Evolutionary conservation across 257 asterid species (phyloP).

Genomic region (Nicotiana tabacum): DNA sequence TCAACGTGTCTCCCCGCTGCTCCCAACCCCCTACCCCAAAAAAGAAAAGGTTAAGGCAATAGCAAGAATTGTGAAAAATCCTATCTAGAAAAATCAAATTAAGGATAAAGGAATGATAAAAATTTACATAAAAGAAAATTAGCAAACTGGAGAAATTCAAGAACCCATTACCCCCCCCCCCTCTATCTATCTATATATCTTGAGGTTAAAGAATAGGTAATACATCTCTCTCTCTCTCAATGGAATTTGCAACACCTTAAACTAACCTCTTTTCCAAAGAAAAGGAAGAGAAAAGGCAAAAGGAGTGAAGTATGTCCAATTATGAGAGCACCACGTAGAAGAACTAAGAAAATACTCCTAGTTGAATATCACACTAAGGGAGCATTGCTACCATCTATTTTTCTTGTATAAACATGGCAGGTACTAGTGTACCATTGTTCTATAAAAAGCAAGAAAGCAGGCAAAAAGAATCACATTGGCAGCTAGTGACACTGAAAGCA

Average conservation of each 20-base stretch:
- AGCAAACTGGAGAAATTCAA: neutral
- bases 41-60: neutral
- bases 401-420: neutral
- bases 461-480: neutral
- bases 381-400: neutral
- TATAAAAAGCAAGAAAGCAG: neutral
- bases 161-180: neutral
- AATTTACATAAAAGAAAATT: neutral
- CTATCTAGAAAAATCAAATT: neutral
- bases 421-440: neutral
- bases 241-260: neutral
- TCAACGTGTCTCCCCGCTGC: neutral
- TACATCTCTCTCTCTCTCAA: neutral
- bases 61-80: neutral
- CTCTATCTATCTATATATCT: neutral
- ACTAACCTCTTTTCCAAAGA: neutral
- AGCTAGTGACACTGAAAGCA: neutral
- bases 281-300: neutral
- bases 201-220: neutral
- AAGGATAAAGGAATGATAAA: neutral
- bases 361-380: neutral
- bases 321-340: neutral
- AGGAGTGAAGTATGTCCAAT: neutral
- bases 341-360: neutral
- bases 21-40: neutral